A percentile compares a stretch with the other conserved stretches of the same genome.
Evolutionary conservation across 768 basidiomycete genomes (phyloP).

Genomic region (Hemileccinum rubropunctum): DNA sequence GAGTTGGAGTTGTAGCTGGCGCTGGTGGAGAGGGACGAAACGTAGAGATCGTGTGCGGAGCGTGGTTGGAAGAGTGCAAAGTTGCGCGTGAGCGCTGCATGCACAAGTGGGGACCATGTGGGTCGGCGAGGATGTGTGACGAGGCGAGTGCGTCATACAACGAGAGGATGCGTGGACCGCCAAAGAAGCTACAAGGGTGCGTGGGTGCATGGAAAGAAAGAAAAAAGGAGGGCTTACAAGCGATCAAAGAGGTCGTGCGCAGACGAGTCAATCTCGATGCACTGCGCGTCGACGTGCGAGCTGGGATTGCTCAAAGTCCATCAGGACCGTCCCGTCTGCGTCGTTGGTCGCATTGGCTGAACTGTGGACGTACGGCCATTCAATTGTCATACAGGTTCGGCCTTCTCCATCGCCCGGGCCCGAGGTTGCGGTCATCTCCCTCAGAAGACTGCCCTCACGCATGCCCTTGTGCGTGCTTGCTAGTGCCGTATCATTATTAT

Average conservation of each 20-base stretch:
- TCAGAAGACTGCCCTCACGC: too few species aligned
- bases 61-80: conserved; percentile 40
- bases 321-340: conserved; percentile 40
- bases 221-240: conserved; percentile 34
- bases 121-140: conserved; percentile 49
- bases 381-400: too few species aligned
- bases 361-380: conserved; percentile 34
- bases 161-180: conserved; percentile 38
- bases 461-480: too few species aligned
- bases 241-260: conserved; percentile 45
- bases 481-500: too few species aligned
- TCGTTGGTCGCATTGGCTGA: conserved; percentile 35
- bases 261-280: conserved; percentile 44
- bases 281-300: conserved; percentile 38
- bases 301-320: conserved; percentile 49
- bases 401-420: too few species aligned
- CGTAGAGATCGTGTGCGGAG: conserved; percentile 10
- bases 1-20: too few species aligned
- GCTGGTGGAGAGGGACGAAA: too few species aligned
- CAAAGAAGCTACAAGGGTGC: conserved; percentile 41
- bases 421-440: too few species aligned
- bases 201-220: neutral
- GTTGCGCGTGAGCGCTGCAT: conserved; percentile 47
- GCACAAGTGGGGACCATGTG: conserved; percentile 52
- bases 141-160: conserved; percentile 41